phyloP scores from a whole-genome alignment of 305 asterid species.

The Fraxinus latifolia region DNA sequence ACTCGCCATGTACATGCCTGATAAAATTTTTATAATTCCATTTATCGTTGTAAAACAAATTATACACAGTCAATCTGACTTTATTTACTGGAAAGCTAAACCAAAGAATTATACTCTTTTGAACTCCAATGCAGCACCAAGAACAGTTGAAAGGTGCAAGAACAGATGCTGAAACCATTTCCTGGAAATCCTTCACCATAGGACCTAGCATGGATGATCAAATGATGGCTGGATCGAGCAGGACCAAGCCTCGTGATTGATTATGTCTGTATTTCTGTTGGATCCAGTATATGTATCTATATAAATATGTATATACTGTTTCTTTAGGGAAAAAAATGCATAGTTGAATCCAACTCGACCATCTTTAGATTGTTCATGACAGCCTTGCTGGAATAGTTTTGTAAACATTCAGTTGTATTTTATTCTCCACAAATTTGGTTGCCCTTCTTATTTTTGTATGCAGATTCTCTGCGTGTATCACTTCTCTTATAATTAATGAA shows the following conservation, averaged over 20 bases:
- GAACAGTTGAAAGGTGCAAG: slow-evolving; percentile 41
- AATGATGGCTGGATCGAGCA: neutral
- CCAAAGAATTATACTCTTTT: neutral
- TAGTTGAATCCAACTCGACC: neutral
- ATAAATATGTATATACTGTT: neutral
- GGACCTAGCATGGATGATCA: neutral
- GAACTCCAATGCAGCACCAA: slow-evolving; percentile 32
- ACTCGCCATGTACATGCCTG: neutral
- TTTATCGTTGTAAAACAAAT: neutral
- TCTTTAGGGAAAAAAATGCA: neutral
- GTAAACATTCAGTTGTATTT: neutral
- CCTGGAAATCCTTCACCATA: neutral
- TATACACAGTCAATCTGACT: neutral
- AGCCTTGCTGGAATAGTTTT: neutral
- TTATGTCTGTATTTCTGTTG: neutral
- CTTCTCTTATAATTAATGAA: neutral
- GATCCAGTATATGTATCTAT: neutral
- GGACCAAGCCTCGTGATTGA: neutral
- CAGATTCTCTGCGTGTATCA: neutral
- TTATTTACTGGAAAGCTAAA: neutral
- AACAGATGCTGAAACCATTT: slow-evolving; percentile 25
- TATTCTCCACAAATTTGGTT: neutral
- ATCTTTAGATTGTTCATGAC: neutral
- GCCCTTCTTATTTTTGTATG: neutral
- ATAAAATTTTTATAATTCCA: neutral